These are phyloP conservation scores for Solanum sejunctum DNA, from an alignment of 257 asterid genomes.

Conservation along the genomic window DNA sequence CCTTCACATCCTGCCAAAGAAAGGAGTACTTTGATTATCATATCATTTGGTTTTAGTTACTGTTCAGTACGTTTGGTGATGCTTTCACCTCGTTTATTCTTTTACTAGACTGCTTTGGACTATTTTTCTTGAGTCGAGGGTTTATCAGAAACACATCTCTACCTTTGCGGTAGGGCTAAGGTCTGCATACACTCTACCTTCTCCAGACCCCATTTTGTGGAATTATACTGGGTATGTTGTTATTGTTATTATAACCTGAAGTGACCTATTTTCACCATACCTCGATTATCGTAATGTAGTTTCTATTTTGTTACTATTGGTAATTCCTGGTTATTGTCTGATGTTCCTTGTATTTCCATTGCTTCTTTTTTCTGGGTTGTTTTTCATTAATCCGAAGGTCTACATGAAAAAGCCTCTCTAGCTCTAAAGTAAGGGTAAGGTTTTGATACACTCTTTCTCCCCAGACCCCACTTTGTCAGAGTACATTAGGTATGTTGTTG, in stretches of 20 bases:
- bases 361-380: not conserved
- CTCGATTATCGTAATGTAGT: not conserved
- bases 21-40: not conserved
- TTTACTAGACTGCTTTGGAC: not conserved
- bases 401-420: not conserved
- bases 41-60: no score
- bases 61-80: no score
- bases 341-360: not conserved
- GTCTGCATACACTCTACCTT: not conserved
- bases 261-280: no score
- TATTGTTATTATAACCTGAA: no score
- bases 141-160: not conserved
- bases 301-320: not conserved
- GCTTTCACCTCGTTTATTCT: no score
- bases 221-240: not conserved
- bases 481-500: not conserved
- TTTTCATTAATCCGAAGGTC: not conserved
- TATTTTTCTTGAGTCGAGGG: not conserved
- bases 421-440: not conserved
- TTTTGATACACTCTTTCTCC: not conserved
- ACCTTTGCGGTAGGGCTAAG: not conserved
- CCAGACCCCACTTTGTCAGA: not conserved
- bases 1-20: slow-evolving; percentile 74
- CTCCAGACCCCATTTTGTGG: not conserved
- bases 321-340: not conserved